Percentiles rank a stretch among this genome's conserved stretches.
phyloP scores from a whole-genome alignment of 176 grass and related monocot genomes.

The Canna indica region DNA sequence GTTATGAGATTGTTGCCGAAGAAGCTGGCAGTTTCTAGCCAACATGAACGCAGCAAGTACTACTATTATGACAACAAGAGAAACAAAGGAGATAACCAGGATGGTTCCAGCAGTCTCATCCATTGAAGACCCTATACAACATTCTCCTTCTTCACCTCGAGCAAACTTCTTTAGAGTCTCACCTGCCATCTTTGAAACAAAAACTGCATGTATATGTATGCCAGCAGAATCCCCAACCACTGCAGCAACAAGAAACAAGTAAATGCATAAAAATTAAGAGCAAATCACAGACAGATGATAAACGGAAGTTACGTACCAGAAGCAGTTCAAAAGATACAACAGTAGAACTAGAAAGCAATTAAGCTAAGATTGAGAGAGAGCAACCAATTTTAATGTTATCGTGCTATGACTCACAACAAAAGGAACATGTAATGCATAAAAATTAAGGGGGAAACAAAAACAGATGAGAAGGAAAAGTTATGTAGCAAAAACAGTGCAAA shows the following conservation, averaged over 20 bases:
- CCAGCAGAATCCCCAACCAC: slow-evolving; percentile 67
- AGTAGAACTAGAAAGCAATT: background rate
- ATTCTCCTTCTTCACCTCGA: slow-evolving; percentile 51
- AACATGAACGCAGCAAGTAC: slow-evolving; percentile 78
- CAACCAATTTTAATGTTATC: background rate
- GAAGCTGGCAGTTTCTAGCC: slow-evolving; percentile 76
- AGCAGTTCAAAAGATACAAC: background rate
- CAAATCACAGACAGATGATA: background rate
- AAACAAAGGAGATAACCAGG: slow-evolving; percentile 79
- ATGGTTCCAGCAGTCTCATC: slow-evolving; percentile 82
- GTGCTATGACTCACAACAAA: background rate
- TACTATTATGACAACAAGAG: slow-evolving; percentile 77
- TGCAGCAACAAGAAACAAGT: slow-evolving; percentile 10
- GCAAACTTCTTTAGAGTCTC: slow-evolving; percentile 62
- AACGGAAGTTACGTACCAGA: background rate
- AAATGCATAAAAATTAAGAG: background rate
- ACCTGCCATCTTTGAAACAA: slow-evolving; percentile 71
- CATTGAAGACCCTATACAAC: slow-evolving; percentile 69
- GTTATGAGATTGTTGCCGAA: slow-evolving; percentile 39
- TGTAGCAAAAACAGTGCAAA: too few species aligned
- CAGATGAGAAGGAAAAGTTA: too few species aligned
- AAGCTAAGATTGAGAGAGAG: background rate
- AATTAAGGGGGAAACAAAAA: too few species aligned
- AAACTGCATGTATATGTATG: slow-evolving; percentile 82
- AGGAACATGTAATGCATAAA: too few species aligned